Percentiles rank a stretch among this genome's conserved stretches.
Conservation (phyloP, 73 alveolate genomes). For the Durusdinium trenchii region DNA sequence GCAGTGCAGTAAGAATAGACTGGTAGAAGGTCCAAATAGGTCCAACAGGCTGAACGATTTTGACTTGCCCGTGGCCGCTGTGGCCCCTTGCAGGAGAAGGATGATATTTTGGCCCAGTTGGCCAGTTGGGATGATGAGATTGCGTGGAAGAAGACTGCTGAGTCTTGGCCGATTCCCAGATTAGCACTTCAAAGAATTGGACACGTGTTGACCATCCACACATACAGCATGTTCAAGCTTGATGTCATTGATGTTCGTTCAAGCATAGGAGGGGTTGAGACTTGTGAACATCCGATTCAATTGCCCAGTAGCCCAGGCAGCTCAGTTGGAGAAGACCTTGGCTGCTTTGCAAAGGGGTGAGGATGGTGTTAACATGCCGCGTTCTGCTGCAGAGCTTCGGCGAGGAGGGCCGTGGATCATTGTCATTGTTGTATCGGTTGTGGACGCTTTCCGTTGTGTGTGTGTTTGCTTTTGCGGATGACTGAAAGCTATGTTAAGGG, state of each 20-base stretch:
- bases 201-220: neutral
- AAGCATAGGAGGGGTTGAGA: neutral
- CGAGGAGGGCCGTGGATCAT: no score
- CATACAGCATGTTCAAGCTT: neutral
- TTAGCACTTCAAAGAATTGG: neutral
- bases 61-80: no score
- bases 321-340: constrained; percentile 59
- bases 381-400: constrained; percentile 63
- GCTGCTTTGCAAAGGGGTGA: constrained; percentile 38
- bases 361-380: constrained; percentile 20
- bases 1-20: no score
- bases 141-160: constrained; percentile 55
- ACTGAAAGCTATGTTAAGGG: no score
- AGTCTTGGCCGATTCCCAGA: neutral
- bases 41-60: no score
- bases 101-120: neutral
- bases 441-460: no score
- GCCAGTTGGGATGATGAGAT: constrained; percentile 72
- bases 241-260: neutral
- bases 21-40: no score
- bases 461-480: no score
- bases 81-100: constrained; percentile 42
- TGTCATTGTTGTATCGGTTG: no score
- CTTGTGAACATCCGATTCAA: neutral
- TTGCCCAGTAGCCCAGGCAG: neutral